Evolutionary conservation across 2,329 filamentous ascomycete genomes (phyloP), one percentile per base, ranked within the genome.

Genomic region (Exophiala calicioides): DNA sequence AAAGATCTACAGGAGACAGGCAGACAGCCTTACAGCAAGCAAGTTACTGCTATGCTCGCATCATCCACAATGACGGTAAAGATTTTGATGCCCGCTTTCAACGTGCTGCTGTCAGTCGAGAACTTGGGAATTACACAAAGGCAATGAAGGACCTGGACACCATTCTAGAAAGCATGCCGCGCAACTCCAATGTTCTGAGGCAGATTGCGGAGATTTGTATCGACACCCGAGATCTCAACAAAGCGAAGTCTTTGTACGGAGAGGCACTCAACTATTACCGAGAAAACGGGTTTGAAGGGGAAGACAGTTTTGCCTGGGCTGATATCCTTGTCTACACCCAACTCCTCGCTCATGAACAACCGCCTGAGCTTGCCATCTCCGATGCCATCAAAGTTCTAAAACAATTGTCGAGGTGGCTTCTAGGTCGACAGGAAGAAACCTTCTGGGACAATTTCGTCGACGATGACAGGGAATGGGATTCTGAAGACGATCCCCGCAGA

Each of bases 311-410:
- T 35, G 71, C 76, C 37, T 98, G 91, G 91, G 83, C 85, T 42
- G 86, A 97, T 64, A 74, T 94, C 31, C 86, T 89, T 51, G 85
- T 90, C 43, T 95, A 93, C 57, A 78, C 89, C 29, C 89, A 96
- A 60, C 76, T 97, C 13, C 82, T 90, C 51, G 80, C 82, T 20
- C 76, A 78, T 27, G 75, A 80, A 43, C 85, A 84, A 58, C 50
- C 53, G 12, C 44, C 37, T 10, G 67, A 74, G 4, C 10, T 39
- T 13, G 44, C 48, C 20, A 29, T 51, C 23, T 24, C 38, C 5
- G 76, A 84, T 55, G 90, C 86, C 2, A 77, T 95, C 2, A 67
- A 67, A 20, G 80, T 85, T 52, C 73, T 94, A 9, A 93, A 87
- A 63, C 74, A 75, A 2, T 68, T 95, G 12, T 80, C 86, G 16